These are phyloP conservation scores for Phytophthora melonis DNA, from an alignment of 352 stramenopile species.

Conservation along the genomic window DNA sequence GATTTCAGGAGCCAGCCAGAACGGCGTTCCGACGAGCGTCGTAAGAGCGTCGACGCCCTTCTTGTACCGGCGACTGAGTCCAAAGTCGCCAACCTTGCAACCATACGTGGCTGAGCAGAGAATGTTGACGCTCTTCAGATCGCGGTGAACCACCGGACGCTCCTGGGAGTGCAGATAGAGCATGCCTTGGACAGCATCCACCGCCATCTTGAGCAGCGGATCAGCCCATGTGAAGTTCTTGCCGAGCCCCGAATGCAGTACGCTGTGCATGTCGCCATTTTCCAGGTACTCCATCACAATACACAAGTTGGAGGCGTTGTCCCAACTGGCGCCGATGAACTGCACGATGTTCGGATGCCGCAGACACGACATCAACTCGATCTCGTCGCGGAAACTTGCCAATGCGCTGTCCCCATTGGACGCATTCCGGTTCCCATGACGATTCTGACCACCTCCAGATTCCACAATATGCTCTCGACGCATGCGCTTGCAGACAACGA, in stretches of 20 bases:
- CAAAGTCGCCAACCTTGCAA: constrained; percentile 91
- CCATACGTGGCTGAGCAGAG: constrained; percentile 89
- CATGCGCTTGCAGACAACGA: constrained; percentile 91
- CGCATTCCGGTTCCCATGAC: constrained; percentile 21
- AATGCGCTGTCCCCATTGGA: constrained; percentile 53
- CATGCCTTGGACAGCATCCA: constrained; percentile 88
- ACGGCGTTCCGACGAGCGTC: constrained; percentile 86
- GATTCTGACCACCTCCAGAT: constrained; percentile 25
- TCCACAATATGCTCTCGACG: constrained; percentile 85
- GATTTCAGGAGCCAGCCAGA: constrained; percentile 90
- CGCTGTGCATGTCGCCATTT: constrained; percentile 89
- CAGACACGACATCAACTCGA: constrained; percentile 88
- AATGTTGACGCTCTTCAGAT: constrained; percentile 92
- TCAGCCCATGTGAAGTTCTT: constrained; percentile 88
- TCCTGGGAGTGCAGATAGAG: constrained; percentile 90
- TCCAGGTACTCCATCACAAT: constrained; percentile 93
- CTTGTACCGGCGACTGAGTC: constrained; percentile 83
- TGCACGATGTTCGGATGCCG: constrained; percentile 91
- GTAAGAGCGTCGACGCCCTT: constrained; percentile 86
- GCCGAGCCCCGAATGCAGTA: constrained; percentile 83
- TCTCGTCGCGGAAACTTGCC: constrained; percentile 85
- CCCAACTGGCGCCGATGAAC: constrained; percentile 90
- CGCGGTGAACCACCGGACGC: constrained; percentile 83
- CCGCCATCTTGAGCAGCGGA: constrained; percentile 88
- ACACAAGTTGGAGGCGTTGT: constrained; percentile 90